Base-by-base conservation (phyloP, 164 flowering plant species). In the Echeveria elegans region DNA sequence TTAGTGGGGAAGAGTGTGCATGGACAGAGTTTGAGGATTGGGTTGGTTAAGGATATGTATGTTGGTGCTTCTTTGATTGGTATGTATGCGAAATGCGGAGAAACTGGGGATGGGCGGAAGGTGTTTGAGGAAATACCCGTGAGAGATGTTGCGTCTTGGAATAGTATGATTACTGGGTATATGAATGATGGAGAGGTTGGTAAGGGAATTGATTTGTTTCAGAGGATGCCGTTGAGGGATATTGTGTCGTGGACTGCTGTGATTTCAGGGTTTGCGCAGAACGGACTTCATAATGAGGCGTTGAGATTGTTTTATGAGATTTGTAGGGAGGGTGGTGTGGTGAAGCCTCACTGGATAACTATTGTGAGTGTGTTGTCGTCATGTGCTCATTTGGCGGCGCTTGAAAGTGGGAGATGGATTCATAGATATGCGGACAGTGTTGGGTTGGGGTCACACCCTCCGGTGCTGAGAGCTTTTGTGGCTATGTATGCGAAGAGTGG, bases 401-500 rank as follows among this genome's bases (percentile, higher is more conserved):
- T 85, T 47, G 83, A 80, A 45, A 79, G 71, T 8, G 89, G 89
- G 28, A 75, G 72, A 23, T 24, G 53, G 70, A 78, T 83, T 69
- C 87, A 85, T 71, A 36, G 69, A 5, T 78, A 72, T 63, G 82
- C 84, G 29, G 70, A 30, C 50, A 70, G 68, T 41, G 73, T 70
- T 61, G 87, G 87, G 19, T 72, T 83, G 67, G 79, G 68, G 21
- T 69, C 77, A 0, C 76, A 83, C 64, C 28, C 76, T 56, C 73
- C 75, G 0, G 83, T 85, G 26, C 80, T 77, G 66, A 72, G 75
- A 2, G 86, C 88, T 14, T 77, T 85, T 7, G 64, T 75, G 23
- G 82, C 82, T 6, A 85, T 85, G 89, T 85, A 83, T 67, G 85
- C 85, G 0, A 81, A 74, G 68, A 83, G 86, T 66, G 86, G 83